A percentile compares a stretch with the other conserved stretches of the same genome.
phyloP scores from a whole-genome alignment of 2,329 filamentous ascomycete species.

The Cytospora chrysosperma region DNA sequence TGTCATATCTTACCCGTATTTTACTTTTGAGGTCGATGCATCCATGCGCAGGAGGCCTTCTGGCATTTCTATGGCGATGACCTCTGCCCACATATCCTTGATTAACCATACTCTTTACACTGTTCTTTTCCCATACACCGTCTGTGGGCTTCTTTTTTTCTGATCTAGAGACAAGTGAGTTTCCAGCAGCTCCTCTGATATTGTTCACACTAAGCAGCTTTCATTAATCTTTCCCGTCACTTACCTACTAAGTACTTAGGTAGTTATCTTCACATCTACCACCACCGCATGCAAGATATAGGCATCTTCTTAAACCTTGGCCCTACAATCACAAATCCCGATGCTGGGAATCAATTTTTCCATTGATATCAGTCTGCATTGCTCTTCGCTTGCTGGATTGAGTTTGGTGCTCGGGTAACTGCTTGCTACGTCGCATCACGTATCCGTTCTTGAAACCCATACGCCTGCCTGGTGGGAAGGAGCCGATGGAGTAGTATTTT shows the following conservation, averaged over 20 bases:
- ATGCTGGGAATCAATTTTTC: background rate
- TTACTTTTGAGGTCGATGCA: too few species aligned
- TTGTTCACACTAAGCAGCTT: background rate
- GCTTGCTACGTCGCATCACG: background rate
- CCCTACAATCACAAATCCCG: background rate
- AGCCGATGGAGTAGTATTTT: background rate
- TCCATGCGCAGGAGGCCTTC: background rate
- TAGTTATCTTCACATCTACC: too few species aligned
- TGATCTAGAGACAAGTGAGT: too few species aligned
- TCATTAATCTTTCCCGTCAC: background rate
- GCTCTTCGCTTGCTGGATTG: background rate
- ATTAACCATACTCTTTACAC: background rate
- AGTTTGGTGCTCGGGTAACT: background rate
- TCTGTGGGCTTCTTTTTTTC: background rate
- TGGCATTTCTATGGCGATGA: background rate
- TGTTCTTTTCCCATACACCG: background rate
- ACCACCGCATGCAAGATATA: background rate
- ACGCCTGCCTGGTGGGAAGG: background rate
- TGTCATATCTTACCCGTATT: background rate
- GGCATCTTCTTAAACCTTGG: background rate
- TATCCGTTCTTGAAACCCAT: too few species aligned
- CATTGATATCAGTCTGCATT: background rate
- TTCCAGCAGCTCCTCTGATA: background rate
- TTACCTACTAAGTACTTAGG: too few species aligned
- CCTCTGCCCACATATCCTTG: background rate